phyloP scores from a whole-genome alignment of 768 basidiomycete species.

The Mycena amicta region DNA sequence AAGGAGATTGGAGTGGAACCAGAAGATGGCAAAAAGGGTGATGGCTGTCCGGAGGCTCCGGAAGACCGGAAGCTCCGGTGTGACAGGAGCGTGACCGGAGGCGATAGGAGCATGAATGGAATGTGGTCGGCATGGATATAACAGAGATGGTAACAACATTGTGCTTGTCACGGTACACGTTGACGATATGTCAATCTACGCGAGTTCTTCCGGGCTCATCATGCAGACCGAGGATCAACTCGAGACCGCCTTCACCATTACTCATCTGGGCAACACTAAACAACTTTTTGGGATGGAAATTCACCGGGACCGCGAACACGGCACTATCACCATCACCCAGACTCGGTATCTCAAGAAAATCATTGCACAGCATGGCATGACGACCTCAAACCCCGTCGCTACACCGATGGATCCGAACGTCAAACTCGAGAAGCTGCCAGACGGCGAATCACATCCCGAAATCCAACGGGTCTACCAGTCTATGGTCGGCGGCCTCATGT shows the following conservation, averaged over 20 bases:
- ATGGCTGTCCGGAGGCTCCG: too few relatives aligned
- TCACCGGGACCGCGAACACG: neutral
- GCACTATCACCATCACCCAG: slow-evolving; percentile 22
- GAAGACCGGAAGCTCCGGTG: too few relatives aligned
- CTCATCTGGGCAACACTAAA: slow-evolving; percentile 13
- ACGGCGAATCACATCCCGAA: neutral
- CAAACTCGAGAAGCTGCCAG: slow-evolving; percentile 9
- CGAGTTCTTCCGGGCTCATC: neutral
- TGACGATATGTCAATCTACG: slow-evolving; percentile 27
- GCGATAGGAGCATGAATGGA: too few relatives aligned
- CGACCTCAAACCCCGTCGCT: slow-evolving; percentile 13
- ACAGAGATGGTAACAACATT: neutral
- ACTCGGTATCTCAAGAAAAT: slow-evolving; percentile 16
- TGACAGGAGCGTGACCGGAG: too few relatives aligned
- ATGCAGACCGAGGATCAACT: slow-evolving; percentile 17
- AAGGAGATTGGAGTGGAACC: too few relatives aligned
- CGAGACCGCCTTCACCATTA: slow-evolving; percentile 16
- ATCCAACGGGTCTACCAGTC: slow-evolving; percentile 24
- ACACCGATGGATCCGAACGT: too few relatives aligned
- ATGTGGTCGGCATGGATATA: too few relatives aligned
- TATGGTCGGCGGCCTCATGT: slow-evolving; percentile 30
- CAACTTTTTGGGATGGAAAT: slow-evolving; percentile 30
- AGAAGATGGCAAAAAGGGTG: too few relatives aligned
- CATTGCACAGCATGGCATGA: slow-evolving; percentile 16
- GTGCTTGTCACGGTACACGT: slow-evolving; percentile 16